Base-by-base conservation (phyloP, 495 filamentous ascomycete genomes). In the Penicillium flavigenum region DNA sequence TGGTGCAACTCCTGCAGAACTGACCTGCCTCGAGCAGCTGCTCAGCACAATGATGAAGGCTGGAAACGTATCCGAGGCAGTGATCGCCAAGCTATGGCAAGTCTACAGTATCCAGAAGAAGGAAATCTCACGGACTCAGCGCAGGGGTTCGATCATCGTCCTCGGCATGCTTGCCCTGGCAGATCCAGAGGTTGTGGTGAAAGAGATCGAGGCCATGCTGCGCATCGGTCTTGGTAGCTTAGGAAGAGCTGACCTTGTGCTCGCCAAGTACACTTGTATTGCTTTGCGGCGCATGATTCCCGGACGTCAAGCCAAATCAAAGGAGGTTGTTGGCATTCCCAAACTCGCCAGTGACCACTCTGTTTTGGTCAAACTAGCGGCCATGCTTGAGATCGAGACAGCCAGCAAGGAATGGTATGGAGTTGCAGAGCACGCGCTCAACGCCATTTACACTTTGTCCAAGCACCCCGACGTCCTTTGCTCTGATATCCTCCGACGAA, bases 11-110 rank as follows among this genome's bases (percentile, higher is more conserved):
- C 89, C 92, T 4, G 94, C 94, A 1, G 94, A 99, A 66, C 78
- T 98, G 32, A 99, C 94, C 3, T 96, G 91, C 38, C 79, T 99
- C 19, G 94, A 98, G 68, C 94, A 98, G 74, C 79, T 99, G 17
- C 74, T 98, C 5, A 90, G 88, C 62, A 97, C 91, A 0, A 98
- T 99, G 94, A 96, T 96, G 90, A 96, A 92, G 66, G 86, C 87
- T 27, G 90, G 88, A 12, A 84, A 91, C 73, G 85, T 99, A 47
- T 85, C 87, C 3, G 92, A 96, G 31, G 76, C 88, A 4, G 93
- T 99, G 20, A 78, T 96, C 41, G 82, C 88, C 16, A 99, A 98
- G 70, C 76, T 99, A 3, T 99, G 95, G 94, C 92, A 96, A 67
- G 91, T 98, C 2, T 99, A 98, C 64, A 90, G 93, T 31, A 85